Evolutionary conservation across 169 alveolate genomes (phyloP).

Genomic region (Eimeria praecox): DNA sequence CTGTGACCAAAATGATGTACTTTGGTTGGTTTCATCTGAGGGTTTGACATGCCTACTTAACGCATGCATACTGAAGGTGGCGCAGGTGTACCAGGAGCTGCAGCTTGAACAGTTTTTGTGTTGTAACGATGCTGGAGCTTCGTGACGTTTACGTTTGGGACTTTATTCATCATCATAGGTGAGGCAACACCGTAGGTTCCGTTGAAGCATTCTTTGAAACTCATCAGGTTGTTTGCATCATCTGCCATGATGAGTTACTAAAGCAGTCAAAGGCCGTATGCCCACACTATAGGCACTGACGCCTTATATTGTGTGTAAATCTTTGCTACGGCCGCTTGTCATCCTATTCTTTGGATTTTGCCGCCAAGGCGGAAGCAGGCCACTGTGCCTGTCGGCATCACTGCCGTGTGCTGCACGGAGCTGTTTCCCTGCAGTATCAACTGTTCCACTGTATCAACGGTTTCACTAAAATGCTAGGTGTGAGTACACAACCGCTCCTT

Average conservation of each 20-base stretch:
- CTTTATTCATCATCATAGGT: neutral
- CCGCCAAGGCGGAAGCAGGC: slow-evolving; percentile 74
- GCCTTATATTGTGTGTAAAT: neutral
- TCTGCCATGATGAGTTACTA: slow-evolving; percentile 12
- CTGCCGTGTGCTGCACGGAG: slow-evolving; percentile 72
- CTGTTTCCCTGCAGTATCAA: slow-evolving; percentile 56
- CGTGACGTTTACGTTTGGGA: slow-evolving; percentile 32
- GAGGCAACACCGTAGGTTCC: slow-evolving; percentile 14
- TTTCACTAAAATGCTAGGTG: neutral
- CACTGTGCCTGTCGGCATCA: slow-evolving; percentile 71
- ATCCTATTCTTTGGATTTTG: neutral
- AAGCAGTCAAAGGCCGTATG: slow-evolving; percentile 63
- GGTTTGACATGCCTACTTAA: slow-evolving; percentile 26
- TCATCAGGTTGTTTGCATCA: slow-evolving; percentile 50
- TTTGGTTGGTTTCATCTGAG: slow-evolving; percentile 1
- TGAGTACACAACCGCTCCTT: neutral
- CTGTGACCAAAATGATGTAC: neutral
- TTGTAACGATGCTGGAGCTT: slow-evolving; percentile 2
- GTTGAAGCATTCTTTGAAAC: slow-evolving; percentile 26
- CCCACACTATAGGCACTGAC: slow-evolving; percentile 8
- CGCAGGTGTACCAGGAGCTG: slow-evolving; percentile 23
- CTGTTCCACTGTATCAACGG: slow-evolving; percentile 9
- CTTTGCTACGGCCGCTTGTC: slow-evolving; percentile 16
- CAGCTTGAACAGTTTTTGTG: slow-evolving; percentile 42
- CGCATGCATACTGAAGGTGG: slow-evolving; percentile 14